These are phyloP conservation scores for Coprinopsis strossmayeri DNA, from an alignment of 768 basidiomycete genomes.

Conservation along the genomic window DNA sequence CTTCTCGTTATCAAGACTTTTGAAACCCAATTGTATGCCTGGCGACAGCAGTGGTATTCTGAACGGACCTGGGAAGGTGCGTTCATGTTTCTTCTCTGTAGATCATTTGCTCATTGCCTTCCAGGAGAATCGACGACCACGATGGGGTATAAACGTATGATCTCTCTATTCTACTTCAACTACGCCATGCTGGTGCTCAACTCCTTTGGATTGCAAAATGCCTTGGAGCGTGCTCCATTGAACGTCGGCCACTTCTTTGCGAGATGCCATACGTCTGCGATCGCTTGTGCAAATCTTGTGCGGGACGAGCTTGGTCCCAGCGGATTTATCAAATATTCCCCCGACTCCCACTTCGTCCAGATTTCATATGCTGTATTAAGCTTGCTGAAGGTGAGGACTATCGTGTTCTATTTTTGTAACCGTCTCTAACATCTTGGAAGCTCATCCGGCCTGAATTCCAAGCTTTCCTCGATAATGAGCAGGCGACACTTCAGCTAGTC, in stretches of 20 bases:
- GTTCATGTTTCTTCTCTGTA: conserved; percentile 13
- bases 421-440: conserved; percentile 29
- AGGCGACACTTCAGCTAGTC: conserved; percentile 61
- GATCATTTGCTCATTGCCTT: conserved; percentile 1
- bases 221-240: conserved; percentile 69
- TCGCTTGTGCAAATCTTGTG: conserved; percentile 62
- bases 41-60: conserved; percentile 51
- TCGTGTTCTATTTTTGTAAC: not conserved
- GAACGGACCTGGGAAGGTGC: conserved; percentile 23
- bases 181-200: conserved; percentile 87
- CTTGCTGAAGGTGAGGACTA: conserved; percentile 75
- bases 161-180: conserved; percentile 72
- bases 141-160: conserved; percentile 41
- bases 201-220: conserved; percentile 95
- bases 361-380: conserved; percentile 90
- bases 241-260: conserved; percentile 84
- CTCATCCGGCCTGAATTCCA: conserved; percentile 82
- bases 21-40: conserved; percentile 64
- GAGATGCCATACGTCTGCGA: conserved; percentile 68
- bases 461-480: conserved; percentile 66
- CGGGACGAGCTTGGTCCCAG: conserved; percentile 73
- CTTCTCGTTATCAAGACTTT: conserved; percentile 77
- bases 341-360: conserved; percentile 89
- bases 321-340: conserved; percentile 76
- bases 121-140: conserved; percentile 21